These are phyloP conservation scores for Pythium dissimile DNA, from an alignment of 352 stramenopile species.

Conservation along the genomic window DNA sequence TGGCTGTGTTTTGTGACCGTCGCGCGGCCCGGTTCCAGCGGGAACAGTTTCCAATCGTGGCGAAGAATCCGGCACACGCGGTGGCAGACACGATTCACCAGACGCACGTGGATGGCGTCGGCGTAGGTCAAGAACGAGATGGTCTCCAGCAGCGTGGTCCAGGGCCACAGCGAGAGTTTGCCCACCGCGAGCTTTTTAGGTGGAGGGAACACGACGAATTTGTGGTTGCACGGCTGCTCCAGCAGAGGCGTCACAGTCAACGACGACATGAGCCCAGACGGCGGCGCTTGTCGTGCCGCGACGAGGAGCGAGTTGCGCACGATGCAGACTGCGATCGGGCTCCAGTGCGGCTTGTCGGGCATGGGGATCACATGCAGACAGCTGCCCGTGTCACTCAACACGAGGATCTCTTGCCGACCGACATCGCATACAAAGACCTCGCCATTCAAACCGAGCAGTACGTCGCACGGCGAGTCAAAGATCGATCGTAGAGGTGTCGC, in stretches of 20 bases:
- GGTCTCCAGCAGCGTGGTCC: constrained; percentile 19
- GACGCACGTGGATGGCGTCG: constrained; percentile 40
- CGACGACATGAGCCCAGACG: neutral
- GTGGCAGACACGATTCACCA: constrained; percentile 39
- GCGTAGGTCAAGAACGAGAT: constrained; percentile 45
- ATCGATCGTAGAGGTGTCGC: constrained; percentile 16
- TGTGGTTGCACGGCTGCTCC: constrained; percentile 2
- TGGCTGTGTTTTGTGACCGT: constrained; percentile 35
- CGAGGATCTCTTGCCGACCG: constrained; percentile 26
- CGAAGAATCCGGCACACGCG: constrained; percentile 32
- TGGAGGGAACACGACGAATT: constrained; percentile 27
- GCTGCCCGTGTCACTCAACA: constrained; percentile 39
- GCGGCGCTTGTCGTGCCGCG: neutral
- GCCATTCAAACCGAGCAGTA: constrained; percentile 24
- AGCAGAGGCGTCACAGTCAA: neutral
- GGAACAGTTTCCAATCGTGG: constrained; percentile 50
- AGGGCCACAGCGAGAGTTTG: constrained; percentile 25
- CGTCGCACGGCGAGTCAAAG: constrained; percentile 29
- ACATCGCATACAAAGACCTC: constrained; percentile 48
- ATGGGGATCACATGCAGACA: constrained; percentile 35
- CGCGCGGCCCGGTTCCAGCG: constrained; percentile 28
- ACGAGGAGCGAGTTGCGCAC: constrained; percentile 16
- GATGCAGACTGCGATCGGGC: constrained; percentile 19
- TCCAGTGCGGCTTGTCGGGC: constrained; percentile 19
- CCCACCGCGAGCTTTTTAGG: constrained; percentile 23